Conservation (phyloP, 2,329 filamentous ascomycete species). For the Epicoccum nigrum region DNA sequence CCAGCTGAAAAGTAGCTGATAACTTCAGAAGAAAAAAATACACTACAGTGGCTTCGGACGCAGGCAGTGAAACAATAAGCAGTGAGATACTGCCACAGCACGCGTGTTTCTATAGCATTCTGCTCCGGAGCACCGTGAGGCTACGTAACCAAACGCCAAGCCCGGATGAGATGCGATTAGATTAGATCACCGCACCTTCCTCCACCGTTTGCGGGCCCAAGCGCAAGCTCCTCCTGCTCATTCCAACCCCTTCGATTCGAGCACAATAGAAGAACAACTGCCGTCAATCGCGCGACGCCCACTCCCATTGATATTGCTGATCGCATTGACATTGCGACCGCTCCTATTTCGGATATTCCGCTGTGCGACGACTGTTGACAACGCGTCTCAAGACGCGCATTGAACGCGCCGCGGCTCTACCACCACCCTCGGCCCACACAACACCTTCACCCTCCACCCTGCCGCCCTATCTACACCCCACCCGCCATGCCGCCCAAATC, state of each 20-base stretch:
- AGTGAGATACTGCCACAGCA: slow-evolving; percentile 3
- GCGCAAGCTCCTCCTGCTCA: slow-evolving; percentile 10
- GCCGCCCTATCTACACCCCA: neutral
- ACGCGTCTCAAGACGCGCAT: slow-evolving; percentile 14
- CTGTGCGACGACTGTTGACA: neutral
- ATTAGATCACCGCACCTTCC: slow-evolving; percentile 11
- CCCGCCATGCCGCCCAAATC: slow-evolving; percentile 9
- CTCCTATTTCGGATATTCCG: neutral
- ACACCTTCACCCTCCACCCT: neutral
- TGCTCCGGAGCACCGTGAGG: slow-evolving; percentile 5
- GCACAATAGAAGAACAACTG: slow-evolving; percentile 20
- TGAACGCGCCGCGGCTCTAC: slow-evolving; percentile 19
- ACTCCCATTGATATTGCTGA: neutral
- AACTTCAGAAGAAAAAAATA: no score
- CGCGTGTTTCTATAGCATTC: neutral
- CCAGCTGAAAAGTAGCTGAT: no score
- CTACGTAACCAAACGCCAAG: slow-evolving; percentile 16
- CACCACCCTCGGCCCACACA: neutral
- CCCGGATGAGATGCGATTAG: slow-evolving; percentile 14
- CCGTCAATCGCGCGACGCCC: slow-evolving; percentile 15
- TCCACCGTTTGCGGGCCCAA: slow-evolving; percentile 13
- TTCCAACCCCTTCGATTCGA: slow-evolving; percentile 34
- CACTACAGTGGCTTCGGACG: no score
- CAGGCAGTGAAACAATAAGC: no score
- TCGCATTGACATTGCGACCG: neutral